phyloP scores from a whole-genome alignment of 2,329 filamentous ascomycete genomes.

The Trichophyton schoenleinii region DNA sequence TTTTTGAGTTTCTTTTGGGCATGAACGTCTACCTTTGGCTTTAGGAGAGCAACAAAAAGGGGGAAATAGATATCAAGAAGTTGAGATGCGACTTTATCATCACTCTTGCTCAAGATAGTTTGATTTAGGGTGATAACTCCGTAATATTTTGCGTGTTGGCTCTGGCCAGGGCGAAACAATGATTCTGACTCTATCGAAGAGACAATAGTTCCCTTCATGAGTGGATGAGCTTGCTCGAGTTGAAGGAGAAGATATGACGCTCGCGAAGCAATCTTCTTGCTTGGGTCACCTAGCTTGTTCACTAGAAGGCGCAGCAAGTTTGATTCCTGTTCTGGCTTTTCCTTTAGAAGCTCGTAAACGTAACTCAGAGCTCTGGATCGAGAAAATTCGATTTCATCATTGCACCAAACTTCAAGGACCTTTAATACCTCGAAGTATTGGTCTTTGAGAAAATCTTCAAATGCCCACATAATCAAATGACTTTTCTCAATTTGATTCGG shows the following conservation, averaged over 20 bases:
- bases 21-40: conserved; percentile 40
- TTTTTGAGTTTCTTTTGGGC: conserved; percentile 20
- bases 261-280: conserved; percentile 88
- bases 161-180: conserved; percentile 76
- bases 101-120: conserved; percentile 76
- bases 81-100: conserved; percentile 66
- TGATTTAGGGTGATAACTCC: conserved; percentile 95
- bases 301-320: conserved; percentile 83
- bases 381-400: conserved; percentile 89
- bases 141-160: conserved; percentile 81
- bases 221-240: conserved; percentile 72
- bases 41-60: conserved; percentile 71
- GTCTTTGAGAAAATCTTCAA: conserved; percentile 89
- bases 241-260: conserved; percentile 91
- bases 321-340: conserved; percentile 94
- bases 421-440: conserved; percentile 89
- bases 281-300: conserved; percentile 91
- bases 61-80: conserved; percentile 87
- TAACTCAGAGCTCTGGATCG: conserved; percentile 79
- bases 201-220: conserved; percentile 86
- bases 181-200: conserved; percentile 76
- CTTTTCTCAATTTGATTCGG: conserved; percentile 60
- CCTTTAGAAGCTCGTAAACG: conserved; percentile 78
- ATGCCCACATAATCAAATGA: conserved; percentile 79
- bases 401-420: conserved; percentile 81